Evolutionary conservation across 2,329 filamentous ascomycete species (phyloP).

Genomic region (Fonsecaea multimorphosa): DNA sequence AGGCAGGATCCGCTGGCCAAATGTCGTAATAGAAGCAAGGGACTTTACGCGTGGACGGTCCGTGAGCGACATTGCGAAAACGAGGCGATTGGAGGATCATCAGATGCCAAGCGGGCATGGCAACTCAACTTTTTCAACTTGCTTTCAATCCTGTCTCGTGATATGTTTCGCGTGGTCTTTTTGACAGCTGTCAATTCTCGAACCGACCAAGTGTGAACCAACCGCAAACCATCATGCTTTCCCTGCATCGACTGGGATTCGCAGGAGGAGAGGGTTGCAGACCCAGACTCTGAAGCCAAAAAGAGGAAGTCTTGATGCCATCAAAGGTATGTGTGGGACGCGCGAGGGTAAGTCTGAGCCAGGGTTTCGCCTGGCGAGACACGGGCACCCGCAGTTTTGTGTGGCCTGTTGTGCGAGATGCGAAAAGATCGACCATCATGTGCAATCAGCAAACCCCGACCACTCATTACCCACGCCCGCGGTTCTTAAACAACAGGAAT

Average conservation of each 20-base stretch:
- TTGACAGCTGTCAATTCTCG: constrained; percentile 2
- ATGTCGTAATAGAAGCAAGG: background rate
- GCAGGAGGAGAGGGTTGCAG: background rate
- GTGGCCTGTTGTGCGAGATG: background rate
- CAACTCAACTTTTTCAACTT: background rate
- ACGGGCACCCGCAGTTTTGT: background rate
- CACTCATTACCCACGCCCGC: background rate
- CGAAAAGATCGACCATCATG: background rate
- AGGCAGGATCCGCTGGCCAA: background rate
- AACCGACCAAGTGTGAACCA: background rate
- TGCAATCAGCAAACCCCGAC: background rate
- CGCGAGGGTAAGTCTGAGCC: background rate
- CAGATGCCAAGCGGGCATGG: background rate
- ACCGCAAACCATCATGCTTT: background rate
- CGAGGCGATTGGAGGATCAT: background rate
- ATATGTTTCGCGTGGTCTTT: background rate
- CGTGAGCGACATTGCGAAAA: background rate
- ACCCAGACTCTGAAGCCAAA: background rate
- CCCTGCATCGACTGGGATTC: background rate
- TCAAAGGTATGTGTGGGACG: background rate
- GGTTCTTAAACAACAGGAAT: background rate
- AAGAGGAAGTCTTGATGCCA: background rate
- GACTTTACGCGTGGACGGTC: constrained; percentile 3
- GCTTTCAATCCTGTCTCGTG: constrained; percentile 4
- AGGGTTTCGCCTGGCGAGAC: background rate